Percentiles rank a stretch among this genome's conserved stretches.
Conservation (phyloP, 257 asterid genomes). For the Eucommia ulmoides region DNA sequence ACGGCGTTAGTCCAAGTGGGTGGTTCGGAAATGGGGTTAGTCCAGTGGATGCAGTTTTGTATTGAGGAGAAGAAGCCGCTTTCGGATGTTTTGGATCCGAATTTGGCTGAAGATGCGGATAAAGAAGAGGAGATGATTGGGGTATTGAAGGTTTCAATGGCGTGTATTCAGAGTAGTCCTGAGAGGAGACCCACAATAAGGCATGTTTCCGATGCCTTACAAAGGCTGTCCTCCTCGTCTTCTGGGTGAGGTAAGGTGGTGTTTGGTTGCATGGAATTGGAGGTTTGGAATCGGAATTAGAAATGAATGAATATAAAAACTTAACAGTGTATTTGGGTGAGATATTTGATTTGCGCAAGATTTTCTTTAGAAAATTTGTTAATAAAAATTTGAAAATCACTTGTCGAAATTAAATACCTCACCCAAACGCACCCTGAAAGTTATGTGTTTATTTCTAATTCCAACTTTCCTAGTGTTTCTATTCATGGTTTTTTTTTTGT, state of each 20-base stretch:
- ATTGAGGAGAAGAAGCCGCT: conserved; percentile 88
- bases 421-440: no score
- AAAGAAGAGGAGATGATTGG: conserved; percentile 79
- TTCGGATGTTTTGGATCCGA: conserved; percentile 57
- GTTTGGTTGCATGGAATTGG: no score
- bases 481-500: no score
- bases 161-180: conserved; percentile 59
- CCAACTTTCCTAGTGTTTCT: no score
- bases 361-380: no score
- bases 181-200: conserved; percentile 80
- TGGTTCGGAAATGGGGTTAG: conserved; percentile 48
- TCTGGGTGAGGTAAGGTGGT: conserved; percentile 9
- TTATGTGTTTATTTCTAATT: no score
- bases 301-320: no score
- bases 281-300: no score
- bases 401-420: no score
- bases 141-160: conserved; percentile 75
- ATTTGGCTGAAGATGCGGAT: conserved; percentile 44
- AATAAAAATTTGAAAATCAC: no score
- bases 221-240: conserved; percentile 29
- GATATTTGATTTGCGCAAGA: no score
- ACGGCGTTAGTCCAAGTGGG: conserved; percentile 53
- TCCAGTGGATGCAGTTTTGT: conserved; percentile 76
- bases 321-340: no score
- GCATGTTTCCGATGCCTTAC: conserved; percentile 53